A percentile compares a stretch with the other conserved stretches of the same genome.
These are phyloP conservation scores for Trypanosoma congolense DNA, from an alignment of 208 protist species.

Conservation along the genomic window DNA sequence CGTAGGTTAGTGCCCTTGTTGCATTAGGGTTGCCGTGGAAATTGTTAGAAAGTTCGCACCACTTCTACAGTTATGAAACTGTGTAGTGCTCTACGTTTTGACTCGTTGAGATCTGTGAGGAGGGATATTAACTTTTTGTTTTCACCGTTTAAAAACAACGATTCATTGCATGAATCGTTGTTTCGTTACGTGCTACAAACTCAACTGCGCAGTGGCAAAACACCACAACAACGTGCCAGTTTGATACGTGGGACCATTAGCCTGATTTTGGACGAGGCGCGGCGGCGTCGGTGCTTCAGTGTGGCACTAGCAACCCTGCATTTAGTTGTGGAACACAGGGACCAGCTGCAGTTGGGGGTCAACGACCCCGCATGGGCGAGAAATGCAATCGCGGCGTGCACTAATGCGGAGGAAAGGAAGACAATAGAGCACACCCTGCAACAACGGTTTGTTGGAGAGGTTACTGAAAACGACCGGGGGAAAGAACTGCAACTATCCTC, in stretches of 20 bases:
- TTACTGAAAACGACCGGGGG: background rate
- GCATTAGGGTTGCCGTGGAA: background rate
- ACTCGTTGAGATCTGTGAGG: constrained; percentile 50
- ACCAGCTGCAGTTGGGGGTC: constrained; percentile 15
- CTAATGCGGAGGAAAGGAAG: constrained; percentile 36
- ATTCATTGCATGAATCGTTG: constrained; percentile 30
- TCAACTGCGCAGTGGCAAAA: constrained; percentile 11
- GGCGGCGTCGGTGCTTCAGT: constrained; percentile 25
- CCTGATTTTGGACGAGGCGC: constrained; percentile 70
- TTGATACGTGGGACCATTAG: constrained; percentile 40
- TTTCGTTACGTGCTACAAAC: constrained; percentile 30
- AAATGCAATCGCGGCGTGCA: constrained; percentile 57
- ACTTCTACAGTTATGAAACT: background rate
- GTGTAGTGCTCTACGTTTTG: constrained; percentile 22
- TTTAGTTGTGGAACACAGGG: constrained; percentile 29
- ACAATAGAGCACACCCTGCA: constrained; percentile 34
- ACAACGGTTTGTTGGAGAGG: background rate
- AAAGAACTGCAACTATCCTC: background rate
- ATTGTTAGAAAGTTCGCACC: background rate
- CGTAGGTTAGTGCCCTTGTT: too few species aligned
- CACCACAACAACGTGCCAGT: constrained; percentile 39
- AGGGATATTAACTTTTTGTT: constrained; percentile 43
- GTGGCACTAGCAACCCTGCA: constrained; percentile 45
- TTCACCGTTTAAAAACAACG: constrained; percentile 26
- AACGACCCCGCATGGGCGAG: constrained; percentile 61